Conservation (phyloP, 2,329 filamentous ascomycete genomes). For the Stachybotrys chlorohalonatus region DNA sequence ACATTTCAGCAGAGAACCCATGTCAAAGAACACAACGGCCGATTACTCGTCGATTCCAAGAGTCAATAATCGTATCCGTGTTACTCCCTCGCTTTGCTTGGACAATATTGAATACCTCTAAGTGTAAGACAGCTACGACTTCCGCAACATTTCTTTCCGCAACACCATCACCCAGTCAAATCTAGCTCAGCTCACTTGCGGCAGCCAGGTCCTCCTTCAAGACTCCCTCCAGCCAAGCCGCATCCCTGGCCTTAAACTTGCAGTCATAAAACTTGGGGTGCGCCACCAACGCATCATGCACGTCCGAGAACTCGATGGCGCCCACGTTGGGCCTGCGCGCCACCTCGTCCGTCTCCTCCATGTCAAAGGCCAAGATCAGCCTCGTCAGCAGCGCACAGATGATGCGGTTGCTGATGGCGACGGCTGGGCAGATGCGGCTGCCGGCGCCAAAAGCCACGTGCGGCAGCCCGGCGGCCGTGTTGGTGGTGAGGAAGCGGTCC, state of each 20-base stretch:
- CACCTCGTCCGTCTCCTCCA: background rate
- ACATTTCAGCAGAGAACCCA: too few species aligned
- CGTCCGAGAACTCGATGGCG: background rate
- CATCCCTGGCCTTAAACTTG: background rate
- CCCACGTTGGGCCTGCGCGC: background rate
- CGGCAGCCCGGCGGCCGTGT: background rate
- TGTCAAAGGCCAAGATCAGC: background rate
- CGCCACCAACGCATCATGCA: background rate
- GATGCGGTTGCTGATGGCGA: background rate
- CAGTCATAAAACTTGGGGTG: background rate
- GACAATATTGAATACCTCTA: too few species aligned
- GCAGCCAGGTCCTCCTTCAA: background rate
- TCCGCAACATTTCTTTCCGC: too few species aligned
- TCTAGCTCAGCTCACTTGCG: background rate
- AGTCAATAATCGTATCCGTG: too few species aligned
- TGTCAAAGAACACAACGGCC: too few species aligned
- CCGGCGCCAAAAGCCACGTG: background rate
- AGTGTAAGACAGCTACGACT: too few species aligned
- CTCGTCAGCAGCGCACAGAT: background rate
- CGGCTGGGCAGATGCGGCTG: background rate
- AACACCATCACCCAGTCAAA: too few species aligned
- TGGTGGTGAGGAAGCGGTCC: background rate
- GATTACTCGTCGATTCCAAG: too few species aligned
- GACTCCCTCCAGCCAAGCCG: background rate
- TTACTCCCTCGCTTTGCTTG: too few species aligned